Base-by-base conservation (phyloP, 108 stramenopile genomes). In the Nitzschia sp. region DNA sequence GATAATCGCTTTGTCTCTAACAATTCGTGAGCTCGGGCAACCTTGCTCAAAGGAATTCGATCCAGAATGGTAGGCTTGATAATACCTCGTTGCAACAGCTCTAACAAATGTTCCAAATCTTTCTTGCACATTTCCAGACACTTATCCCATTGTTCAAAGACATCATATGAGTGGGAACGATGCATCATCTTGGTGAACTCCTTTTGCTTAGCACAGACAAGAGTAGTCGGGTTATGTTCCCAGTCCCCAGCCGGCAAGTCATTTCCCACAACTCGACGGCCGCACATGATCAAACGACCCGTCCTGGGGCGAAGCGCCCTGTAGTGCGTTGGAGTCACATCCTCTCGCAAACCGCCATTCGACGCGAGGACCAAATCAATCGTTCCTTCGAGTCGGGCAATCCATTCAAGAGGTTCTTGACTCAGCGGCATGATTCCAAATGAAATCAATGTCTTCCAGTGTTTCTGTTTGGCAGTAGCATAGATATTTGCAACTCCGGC, bases 21-120 rank as follows among this genome's bases (percentile, higher is more conserved):
- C 32, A 78, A 45, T 21, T 77, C 73, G n/a, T 84, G 83, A 1
- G 83, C 83, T 48, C 76, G 66, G 13, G 72, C 56, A 11, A 84
- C 83, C 35, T 81, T 80, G 46, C 25, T 45, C 54, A 84, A 42
- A 26, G 83, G 72, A 55, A 84, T 60, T 2, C 83, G 72, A 58
- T 80, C 76, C 31, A 72, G 68, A 3, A 84, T 59, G 34, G 61
- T 38, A 1, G 83, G 83, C 15, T 73, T 45, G 35, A 84, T 68
- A 1, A 19, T 31, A 3, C 76, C 61, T 24, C 63, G 26, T 34
- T 57, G 46, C 51, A 84, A 54, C 9, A 81, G 45, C 29, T 17
- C 31, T 2, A 80, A 29, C 32, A 84, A 66, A 54, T 80, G 70
- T 25, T 24, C 29, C 3, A 84, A 27, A 55, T 84, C 83, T 32